Conservation (phyloP, 2,329 filamentous ascomycete species). For the Xylariales sp. region DNA sequence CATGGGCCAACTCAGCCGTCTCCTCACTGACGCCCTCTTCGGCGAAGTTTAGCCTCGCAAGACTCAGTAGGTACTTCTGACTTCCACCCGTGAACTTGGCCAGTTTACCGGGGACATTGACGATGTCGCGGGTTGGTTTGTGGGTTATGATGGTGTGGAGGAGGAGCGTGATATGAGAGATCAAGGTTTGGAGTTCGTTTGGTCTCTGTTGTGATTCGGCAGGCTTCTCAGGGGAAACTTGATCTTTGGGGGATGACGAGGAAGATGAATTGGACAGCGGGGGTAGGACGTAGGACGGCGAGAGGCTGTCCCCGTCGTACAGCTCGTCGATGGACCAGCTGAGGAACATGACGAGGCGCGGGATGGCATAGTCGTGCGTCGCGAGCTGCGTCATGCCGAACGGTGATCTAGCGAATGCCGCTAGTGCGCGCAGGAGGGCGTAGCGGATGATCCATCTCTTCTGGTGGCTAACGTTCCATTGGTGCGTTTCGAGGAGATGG, state of each 20-base stretch:
- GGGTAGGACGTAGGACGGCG: slow-evolving; percentile 14
- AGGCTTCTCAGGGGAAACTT: slow-evolving; percentile 9
- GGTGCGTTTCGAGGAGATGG: slow-evolving; percentile 54
- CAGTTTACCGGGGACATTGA: slow-evolving; percentile 68
- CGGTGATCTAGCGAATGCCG: slow-evolving; percentile 56
- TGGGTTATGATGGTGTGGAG: slow-evolving; percentile 50
- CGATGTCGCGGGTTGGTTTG: slow-evolving; percentile 36
- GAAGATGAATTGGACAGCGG: neutral
- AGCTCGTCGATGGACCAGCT: slow-evolving; percentile 66
- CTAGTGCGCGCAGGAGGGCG: slow-evolving; percentile 48
- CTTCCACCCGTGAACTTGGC: slow-evolving; percentile 64
- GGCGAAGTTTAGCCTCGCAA: slow-evolving; percentile 81
- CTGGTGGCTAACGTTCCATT: slow-evolving; percentile 33
- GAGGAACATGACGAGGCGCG: slow-evolving; percentile 65
- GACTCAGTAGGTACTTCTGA: slow-evolving; percentile 75
- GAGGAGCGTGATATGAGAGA: slow-evolving; percentile 43
- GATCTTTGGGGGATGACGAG: slow-evolving; percentile 7
- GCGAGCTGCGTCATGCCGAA: slow-evolving; percentile 64
- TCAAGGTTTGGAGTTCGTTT: slow-evolving; percentile 38
- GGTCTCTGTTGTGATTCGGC: neutral
- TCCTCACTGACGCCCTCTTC: slow-evolving; percentile 75
- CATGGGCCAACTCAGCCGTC: slow-evolving; percentile 75
- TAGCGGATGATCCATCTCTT: slow-evolving; percentile 38
- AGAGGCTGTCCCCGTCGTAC: slow-evolving; percentile 52
- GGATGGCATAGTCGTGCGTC: slow-evolving; percentile 63